Percentiles rank a stretch among this genome's conserved stretches.
Evolutionary conservation across 2,329 filamentous ascomycete species (phyloP).

Genomic region (Epicoccum sorghinum): DNA sequence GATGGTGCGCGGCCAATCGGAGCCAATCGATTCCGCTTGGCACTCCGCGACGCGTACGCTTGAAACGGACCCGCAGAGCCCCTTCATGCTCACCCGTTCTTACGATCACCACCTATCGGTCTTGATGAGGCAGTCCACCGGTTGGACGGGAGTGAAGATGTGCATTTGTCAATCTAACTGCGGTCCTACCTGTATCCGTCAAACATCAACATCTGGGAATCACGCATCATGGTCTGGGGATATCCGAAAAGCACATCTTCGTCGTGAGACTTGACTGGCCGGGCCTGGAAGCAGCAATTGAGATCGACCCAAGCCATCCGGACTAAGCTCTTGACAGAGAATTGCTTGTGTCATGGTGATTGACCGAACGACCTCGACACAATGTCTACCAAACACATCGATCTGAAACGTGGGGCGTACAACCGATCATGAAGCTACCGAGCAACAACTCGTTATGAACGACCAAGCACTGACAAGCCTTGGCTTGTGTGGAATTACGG

Average conservation of each 20-base stretch:
- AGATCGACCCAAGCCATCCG: conserved; percentile 15
- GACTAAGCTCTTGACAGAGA: conserved; percentile 1
- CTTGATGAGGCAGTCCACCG: conserved; percentile 1
- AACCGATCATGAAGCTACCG: conserved; percentile 14
- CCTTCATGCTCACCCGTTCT: conserved; percentile 5
- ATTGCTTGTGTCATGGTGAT: conserved; percentile 10
- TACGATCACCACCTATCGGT: conserved; percentile 1
- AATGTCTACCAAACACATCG: conserved; percentile 8
- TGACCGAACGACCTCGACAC: conserved; percentile 9
- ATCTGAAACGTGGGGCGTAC: conserved; percentile 6
- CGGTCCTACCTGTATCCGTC: not conserved
- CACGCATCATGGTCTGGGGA: not conserved
- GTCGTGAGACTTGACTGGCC: conserved; percentile 5
- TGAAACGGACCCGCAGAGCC: conserved; percentile 16
- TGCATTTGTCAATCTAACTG: conserved; percentile 10
- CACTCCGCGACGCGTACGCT: conserved; percentile 7
- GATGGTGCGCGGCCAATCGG: conserved; percentile 4
- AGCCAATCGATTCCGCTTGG: not conserved
- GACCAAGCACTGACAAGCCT: conserved; percentile 17
- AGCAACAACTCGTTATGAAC: not conserved
- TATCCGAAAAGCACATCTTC: conserved; percentile 1
- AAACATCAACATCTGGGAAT: not conserved
- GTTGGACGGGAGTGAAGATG: conserved; percentile 9
- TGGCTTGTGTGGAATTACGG: conserved; percentile 11
- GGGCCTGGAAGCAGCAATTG: conserved; percentile 15